phyloP scores from a whole-genome alignment of 169 alveolate species.

The Hepatocystis sp. region DNA sequence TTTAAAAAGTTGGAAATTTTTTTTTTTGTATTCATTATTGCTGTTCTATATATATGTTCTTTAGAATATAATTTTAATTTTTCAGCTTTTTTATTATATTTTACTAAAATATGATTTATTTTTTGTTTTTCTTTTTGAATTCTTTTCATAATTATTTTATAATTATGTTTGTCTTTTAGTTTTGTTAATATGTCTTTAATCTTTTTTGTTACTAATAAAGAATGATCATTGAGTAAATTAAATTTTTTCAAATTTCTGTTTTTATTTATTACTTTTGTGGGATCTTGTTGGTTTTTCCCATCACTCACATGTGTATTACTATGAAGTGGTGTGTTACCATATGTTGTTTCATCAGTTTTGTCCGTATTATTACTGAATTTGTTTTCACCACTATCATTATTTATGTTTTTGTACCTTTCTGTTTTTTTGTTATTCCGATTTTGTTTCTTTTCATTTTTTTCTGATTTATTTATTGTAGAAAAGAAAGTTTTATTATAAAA shows the following conservation, averaged over 20 bases:
- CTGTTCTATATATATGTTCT: constrained; percentile 54
- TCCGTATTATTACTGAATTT: not conserved
- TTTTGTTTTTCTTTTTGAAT: constrained; percentile 41
- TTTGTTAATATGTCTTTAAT: constrained; percentile 37
- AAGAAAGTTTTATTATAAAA: no score
- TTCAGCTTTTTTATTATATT: constrained; percentile 27
- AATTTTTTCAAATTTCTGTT: constrained; percentile 6
- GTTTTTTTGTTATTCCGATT: not conserved
- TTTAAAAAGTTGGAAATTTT: constrained; percentile 32
- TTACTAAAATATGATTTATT: constrained; percentile 20
- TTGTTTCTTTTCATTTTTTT: no score
- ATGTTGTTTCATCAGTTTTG: not conserved
- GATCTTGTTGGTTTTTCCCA: not conserved
- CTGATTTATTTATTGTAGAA: no score
- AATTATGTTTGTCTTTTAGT: constrained; percentile 32
- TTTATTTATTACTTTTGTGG: not conserved
- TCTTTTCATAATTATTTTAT: constrained; percentile 40
- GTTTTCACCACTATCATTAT: no score
- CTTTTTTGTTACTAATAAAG: constrained; percentile 28
- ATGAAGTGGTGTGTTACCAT: no score
- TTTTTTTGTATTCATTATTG: constrained; percentile 29
- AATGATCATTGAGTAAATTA: constrained; percentile 32
- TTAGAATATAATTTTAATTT: constrained; percentile 8
- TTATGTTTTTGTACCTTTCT: not conserved
- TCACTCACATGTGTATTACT: not conserved